These are phyloP conservation scores for Yarrowia keelungensis DNA, from an alignment of 805 yeast species.

Conservation along the genomic window DNA sequence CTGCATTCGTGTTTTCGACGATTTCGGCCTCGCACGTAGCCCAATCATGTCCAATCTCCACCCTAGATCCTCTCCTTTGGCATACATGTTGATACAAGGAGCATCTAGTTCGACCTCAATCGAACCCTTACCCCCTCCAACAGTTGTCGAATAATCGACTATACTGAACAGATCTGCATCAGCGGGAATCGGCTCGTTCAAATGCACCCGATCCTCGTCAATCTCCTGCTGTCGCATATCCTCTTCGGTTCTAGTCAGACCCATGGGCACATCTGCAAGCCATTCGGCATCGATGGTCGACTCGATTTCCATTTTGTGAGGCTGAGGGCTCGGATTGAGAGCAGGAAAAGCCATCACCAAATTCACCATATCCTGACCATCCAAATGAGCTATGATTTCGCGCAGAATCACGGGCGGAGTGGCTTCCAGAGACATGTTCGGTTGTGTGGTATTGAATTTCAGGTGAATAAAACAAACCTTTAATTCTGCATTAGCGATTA, in stretches of 20 bases:
- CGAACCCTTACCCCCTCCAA: slow-evolving; percentile 1
- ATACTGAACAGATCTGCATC: slow-evolving; percentile 5
- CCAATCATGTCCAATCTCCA: slow-evolving; percentile 9
- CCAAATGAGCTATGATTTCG: slow-evolving; percentile 14
- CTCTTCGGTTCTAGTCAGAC: slow-evolving; percentile 1
- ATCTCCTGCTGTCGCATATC: slow-evolving; percentile 11
- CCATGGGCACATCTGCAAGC: slow-evolving; percentile 1
- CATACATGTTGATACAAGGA: slow-evolving; percentile 22
- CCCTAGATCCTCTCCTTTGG: not conserved
- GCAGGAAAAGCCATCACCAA: slow-evolving; percentile 17
- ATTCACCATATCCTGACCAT: slow-evolving; percentile 29
- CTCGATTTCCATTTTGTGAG: not conserved
- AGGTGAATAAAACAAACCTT: not conserved
- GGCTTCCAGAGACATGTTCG: slow-evolving; percentile 10
- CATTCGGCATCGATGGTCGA: slow-evolving; percentile 7
- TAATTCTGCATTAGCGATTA: not conserved
- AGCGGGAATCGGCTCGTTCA: slow-evolving; percentile 5
- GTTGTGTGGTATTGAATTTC: not conserved
- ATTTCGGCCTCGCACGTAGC: not conserved
- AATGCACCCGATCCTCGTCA: slow-evolving; percentile 8
- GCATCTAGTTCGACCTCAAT: slow-evolving; percentile 24
- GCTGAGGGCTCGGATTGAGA: slow-evolving; percentile 4
- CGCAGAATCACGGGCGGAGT: slow-evolving; percentile 14
- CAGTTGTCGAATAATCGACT: slow-evolving; percentile 18
- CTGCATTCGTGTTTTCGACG: slow-evolving; percentile 11